Evolutionary conservation across 2,329 filamentous ascomycete genomes (phyloP).

Genomic region (Nemania diffusa): DNA sequence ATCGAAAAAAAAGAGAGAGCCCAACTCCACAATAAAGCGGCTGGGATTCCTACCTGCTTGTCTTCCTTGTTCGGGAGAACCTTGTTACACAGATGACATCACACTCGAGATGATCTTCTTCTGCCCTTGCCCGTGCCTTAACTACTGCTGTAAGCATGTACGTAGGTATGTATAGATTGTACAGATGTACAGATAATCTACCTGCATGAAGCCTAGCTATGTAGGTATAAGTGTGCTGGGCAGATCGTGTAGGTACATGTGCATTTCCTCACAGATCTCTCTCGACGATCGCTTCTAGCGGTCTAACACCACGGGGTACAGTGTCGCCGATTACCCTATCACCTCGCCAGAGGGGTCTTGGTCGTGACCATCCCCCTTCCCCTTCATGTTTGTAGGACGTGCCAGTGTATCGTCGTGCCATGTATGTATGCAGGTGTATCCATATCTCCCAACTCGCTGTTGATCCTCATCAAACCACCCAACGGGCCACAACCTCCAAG

Average conservation of each 20-base stretch:
- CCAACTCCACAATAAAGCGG: neutral
- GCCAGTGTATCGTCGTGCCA: neutral
- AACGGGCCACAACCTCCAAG: neutral
- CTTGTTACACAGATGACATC: constrained; percentile 31
- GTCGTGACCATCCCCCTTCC: too few species aligned
- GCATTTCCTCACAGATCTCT: neutral
- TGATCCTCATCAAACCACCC: constrained; percentile 26
- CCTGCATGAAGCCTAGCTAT: neutral
- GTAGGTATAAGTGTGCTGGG: neutral
- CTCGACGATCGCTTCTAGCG: constrained; percentile 19
- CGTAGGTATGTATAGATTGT: neutral
- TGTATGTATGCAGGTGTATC: neutral
- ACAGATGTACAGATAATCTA: neutral
- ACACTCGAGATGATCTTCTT: constrained; percentile 16
- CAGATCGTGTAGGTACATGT: neutral
- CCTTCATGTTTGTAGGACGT: neutral
- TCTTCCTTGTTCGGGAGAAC: constrained; percentile 24
- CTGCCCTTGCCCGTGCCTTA: neutral
- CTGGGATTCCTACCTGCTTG: neutral
- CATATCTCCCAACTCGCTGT: constrained; percentile 3
- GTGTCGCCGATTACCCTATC: neutral
- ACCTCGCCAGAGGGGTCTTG: too few species aligned
- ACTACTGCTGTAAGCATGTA: too few species aligned
- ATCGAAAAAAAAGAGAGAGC: neutral
- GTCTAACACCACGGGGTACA: constrained; percentile 8